phyloP scores from a whole-genome alignment of 768 basidiomycete genomes.

The Rhodotorula paludigena region DNA sequence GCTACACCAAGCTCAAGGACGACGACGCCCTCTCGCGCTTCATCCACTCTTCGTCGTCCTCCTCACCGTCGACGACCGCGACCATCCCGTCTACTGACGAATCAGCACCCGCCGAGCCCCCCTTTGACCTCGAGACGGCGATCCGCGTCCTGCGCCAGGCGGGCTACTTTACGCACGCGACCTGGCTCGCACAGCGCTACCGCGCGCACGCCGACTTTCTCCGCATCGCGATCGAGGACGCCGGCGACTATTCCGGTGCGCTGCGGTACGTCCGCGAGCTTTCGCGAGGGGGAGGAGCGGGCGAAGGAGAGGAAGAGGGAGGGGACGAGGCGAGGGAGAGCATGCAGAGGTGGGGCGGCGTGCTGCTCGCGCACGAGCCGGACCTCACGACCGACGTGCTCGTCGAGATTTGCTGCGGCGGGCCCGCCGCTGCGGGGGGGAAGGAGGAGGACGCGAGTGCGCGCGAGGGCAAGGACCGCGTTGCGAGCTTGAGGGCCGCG shows the following conservation, averaged over 20 bases:
- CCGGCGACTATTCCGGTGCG: slow-evolving; percentile 72
- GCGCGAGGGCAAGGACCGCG: not conserved
- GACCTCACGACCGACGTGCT: slow-evolving; percentile 84
- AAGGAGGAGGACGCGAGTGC: not conserved
- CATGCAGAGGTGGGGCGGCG: slow-evolving; percentile 58
- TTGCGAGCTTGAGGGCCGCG: not conserved
- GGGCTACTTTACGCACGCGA: slow-evolving; percentile 90
- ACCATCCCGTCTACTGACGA: not conserved
- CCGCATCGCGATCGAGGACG: slow-evolving; percentile 89
- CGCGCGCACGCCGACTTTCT: slow-evolving; percentile 87
- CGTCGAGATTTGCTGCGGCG: slow-evolving; percentile 81
- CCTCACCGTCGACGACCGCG: not conserved
- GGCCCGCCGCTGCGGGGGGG: slow-evolving; percentile 30
- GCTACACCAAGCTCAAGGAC: slow-evolving; percentile 95
- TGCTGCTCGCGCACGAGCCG: slow-evolving; percentile 74
- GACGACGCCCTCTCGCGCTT: slow-evolving; percentile 80
- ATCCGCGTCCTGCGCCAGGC: slow-evolving; percentile 95
- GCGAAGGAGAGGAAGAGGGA: slow-evolving; percentile 52
- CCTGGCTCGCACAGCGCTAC: slow-evolving; percentile 87
- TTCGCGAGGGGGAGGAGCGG: slow-evolving; percentile 43
- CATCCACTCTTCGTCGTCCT: slow-evolving; percentile 60
- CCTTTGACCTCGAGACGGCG: slow-evolving; percentile 94
- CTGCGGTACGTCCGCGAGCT: slow-evolving; percentile 71
- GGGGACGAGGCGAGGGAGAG: slow-evolving; percentile 10
- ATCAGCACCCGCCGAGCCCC: slow-evolving; percentile 61